Percentiles rank a stretch among this genome's conserved stretches.
Evolutionary conservation across 2,329 filamentous ascomycete species (phyloP).

Genomic region (Arthrobotrys conoides): DNA sequence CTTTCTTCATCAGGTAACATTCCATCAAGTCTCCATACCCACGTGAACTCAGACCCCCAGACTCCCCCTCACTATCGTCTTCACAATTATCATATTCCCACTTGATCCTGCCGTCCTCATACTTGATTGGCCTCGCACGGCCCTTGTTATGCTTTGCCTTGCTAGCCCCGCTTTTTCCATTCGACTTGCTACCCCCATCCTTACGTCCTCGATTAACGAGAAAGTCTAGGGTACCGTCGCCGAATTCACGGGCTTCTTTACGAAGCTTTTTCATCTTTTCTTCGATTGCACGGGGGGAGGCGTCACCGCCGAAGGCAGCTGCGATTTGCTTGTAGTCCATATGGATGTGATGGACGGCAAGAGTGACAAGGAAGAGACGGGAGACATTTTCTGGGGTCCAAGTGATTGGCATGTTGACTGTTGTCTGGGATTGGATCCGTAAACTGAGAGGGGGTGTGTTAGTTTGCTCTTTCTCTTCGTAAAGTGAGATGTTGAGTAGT

Average conservation of each 20-base stretch:
- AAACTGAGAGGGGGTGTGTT: background rate
- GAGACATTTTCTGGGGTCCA: conserved; percentile 61
- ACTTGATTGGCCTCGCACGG: conserved; percentile 55
- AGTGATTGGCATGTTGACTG: conserved; percentile 57
- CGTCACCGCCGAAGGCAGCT: conserved; percentile 54
- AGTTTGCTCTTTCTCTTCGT: background rate
- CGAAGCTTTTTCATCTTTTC: conserved; percentile 61
- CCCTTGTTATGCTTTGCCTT: conserved; percentile 45
- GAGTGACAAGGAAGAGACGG: conserved; percentile 58
- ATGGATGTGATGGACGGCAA: conserved; percentile 59
- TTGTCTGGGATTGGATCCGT: background rate
- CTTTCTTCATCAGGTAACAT: conserved; percentile 58
- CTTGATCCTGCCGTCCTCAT: conserved; percentile 49
- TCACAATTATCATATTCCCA: conserved; percentile 61
- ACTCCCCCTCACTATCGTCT: conserved; percentile 58
- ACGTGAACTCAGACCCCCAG: conserved; percentile 32
- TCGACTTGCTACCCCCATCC: conserved; percentile 40
- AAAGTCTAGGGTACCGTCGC: conserved; percentile 50
- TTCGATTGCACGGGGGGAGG: conserved; percentile 59
- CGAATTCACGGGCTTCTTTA: conserved; percentile 57
- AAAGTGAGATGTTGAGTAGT: background rate
- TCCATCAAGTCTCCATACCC: conserved; percentile 60
- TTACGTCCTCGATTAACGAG: conserved; percentile 44
- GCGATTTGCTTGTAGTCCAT: conserved; percentile 61
- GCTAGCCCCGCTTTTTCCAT: conserved; percentile 30